These are phyloP conservation scores for Fusarium nematophilum DNA, from an alignment of 2,329 filamentous ascomycete genomes.

Conservation along the genomic window DNA sequence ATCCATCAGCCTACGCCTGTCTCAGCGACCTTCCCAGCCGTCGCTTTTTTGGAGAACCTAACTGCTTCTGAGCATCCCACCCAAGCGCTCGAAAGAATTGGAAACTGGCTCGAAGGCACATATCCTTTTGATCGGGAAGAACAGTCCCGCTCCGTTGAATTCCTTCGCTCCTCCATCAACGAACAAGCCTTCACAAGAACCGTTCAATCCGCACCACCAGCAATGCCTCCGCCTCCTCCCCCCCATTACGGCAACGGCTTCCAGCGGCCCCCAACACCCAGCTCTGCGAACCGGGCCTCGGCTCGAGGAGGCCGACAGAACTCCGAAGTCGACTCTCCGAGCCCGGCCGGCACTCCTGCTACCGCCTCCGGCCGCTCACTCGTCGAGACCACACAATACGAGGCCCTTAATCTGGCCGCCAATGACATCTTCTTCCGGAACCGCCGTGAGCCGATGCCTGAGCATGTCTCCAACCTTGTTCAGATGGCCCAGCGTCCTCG, in stretches of 20 bases:
- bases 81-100: background rate
- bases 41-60: slow-evolving; percentile 8
- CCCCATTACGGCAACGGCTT: background rate
- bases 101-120: slow-evolving; percentile 16
- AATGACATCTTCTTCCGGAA: slow-evolving; percentile 10
- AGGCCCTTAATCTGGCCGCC: background rate
- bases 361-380: background rate
- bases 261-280: no score
- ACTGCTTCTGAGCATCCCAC: background rate
- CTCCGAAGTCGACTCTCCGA: background rate
- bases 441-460: background rate
- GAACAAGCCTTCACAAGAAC: background rate
- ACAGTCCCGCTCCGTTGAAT: background rate
- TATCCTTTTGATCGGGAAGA: slow-evolving; percentile 4
- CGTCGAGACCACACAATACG: slow-evolving; percentile 6
- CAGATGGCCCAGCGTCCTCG: no score
- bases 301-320: background rate
- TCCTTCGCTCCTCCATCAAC: background rate
- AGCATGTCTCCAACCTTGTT: background rate
- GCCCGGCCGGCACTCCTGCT: no score
- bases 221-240: background rate
- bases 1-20: slow-evolving; percentile 2
- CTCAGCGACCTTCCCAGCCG: background rate
- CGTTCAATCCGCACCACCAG: slow-evolving; percentile 9
- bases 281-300: background rate